Evolutionary conservation across 2,329 filamentous ascomycete species (phyloP), one percentile per base, ranked within the genome.

Genomic region (Paraphaeosphaeria minitans): DNA sequence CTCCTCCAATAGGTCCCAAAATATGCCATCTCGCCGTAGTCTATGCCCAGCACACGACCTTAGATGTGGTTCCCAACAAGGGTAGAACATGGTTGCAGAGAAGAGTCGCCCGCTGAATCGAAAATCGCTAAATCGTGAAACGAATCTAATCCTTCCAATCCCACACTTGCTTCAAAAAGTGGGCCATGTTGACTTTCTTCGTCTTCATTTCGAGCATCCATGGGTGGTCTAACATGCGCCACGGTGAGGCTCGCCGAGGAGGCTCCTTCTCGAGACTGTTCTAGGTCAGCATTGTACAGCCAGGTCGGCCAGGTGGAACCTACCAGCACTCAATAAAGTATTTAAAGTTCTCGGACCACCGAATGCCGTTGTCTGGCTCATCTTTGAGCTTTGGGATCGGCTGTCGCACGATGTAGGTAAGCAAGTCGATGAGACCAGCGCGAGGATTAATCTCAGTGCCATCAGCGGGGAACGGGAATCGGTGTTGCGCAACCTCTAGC

Each of bases 251-350:
- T 75, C 95, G 85, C 71, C 93, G 87, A 58, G 84, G 85, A 21
- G 92, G 89, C 68, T 97, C 92, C 80, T 99, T 99, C 78, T 99
- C 95, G 58, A 99, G 85, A 80, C 95, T 98, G 57, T 51, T 35
- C 21, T 1, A 31, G 19, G 62, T 77, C 64, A 78, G 73, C 59
- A 31, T 5, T 31, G 29, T 31, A 31, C 29, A 31, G 48, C 35
- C 19, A 16, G 16, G 24, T 14, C n/a, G 16, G 5, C 21, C 19
- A 31, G 27, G 13, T 29, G 46, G 19, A 56, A 88, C 92, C 75
- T 86, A 98, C 94, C 95, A 98, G 86, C 93, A 97, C 80, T 97
- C 93, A 70, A 99, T 97, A 71, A 99, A 99, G 77, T 97, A 97
- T 78, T 99, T 99, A 80, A 99, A 98, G 73, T 91, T 96, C 68